Evolutionary conservation across 2,329 filamentous ascomycete genomes (phyloP).

Genomic region (Ceratocystis destructans): DNA sequence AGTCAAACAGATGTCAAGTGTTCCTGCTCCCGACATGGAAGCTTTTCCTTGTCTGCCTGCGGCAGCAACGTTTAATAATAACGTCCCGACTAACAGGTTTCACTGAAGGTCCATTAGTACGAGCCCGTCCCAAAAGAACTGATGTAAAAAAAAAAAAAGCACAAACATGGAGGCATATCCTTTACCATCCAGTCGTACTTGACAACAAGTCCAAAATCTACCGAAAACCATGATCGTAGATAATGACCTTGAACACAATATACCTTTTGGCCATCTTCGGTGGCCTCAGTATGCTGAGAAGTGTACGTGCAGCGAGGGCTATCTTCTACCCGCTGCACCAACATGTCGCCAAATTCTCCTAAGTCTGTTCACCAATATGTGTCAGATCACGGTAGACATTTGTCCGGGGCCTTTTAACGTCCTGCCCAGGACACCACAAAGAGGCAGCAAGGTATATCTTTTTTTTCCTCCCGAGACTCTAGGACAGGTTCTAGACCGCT

Average conservation of each 20-base stretch:
- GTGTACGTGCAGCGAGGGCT: background rate
- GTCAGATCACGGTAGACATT: background rate
- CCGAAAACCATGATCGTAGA: background rate
- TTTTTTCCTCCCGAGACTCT: background rate
- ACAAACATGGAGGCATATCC: background rate
- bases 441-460: background rate
- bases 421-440: constrained; percentile 26
- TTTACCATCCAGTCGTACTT: background rate
- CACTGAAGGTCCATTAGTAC: background rate
- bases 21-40: background rate
- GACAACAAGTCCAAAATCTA: background rate
- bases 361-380: background rate
- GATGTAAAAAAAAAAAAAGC: background rate
- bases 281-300: background rate
- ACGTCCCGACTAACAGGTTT: background rate
- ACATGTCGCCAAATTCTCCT: background rate
- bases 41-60: background rate
- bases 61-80: no score
- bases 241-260: background rate
- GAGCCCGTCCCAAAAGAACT: background rate
- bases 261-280: background rate
- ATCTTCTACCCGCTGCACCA: background rate
- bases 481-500: background rate
- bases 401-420: constrained; percentile 26
- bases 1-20: background rate